A percentile compares a stretch with the other conserved stretches of the same genome.
Conservation (phyloP, 78 protist genomes). For the Dictyostelium purpureum region DNA sequence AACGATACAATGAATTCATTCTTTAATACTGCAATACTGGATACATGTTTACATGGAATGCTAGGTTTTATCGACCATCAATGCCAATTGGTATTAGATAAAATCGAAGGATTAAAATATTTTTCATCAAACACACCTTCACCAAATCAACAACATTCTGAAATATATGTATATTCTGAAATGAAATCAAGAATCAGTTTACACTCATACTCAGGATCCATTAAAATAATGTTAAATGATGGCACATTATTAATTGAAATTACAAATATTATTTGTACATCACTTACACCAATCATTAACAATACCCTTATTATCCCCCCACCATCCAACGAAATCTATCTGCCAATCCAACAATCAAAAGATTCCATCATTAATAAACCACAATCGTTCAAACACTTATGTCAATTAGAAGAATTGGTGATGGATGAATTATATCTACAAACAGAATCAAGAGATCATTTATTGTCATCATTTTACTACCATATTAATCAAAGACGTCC, state of each 20-base stretch:
- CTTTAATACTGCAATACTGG: slow-evolving; percentile 34
- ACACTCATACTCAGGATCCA: not conserved
- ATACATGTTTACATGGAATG: not conserved
- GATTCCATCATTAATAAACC: too few species aligned
- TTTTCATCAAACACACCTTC: not conserved
- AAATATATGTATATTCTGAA: not conserved
- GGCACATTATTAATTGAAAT: slow-evolving; percentile 1
- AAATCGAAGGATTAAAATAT: not conserved
- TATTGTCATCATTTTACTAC: too few species aligned
- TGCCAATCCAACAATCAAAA: too few species aligned
- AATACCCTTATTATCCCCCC: too few species aligned
- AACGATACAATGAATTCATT: too few species aligned
- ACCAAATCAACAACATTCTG: too few species aligned
- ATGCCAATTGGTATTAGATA: not conserved
- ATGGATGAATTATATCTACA: too few species aligned
- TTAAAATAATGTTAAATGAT: not conserved
- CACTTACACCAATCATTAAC: not conserved
- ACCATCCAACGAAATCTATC: too few species aligned
- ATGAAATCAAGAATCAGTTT: not conserved
- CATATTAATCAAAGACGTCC: too few species aligned
- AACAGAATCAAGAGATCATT: too few species aligned
- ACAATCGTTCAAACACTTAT: too few species aligned
- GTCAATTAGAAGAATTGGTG: too few species aligned
- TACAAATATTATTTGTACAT: not conserved
- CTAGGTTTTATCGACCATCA: not conserved